Percentiles rank a stretch among this genome's conserved stretches.
phyloP scores from a whole-genome alignment of 2,329 filamentous ascomycete species.

The Fonsecaea pedrosoi region DNA sequence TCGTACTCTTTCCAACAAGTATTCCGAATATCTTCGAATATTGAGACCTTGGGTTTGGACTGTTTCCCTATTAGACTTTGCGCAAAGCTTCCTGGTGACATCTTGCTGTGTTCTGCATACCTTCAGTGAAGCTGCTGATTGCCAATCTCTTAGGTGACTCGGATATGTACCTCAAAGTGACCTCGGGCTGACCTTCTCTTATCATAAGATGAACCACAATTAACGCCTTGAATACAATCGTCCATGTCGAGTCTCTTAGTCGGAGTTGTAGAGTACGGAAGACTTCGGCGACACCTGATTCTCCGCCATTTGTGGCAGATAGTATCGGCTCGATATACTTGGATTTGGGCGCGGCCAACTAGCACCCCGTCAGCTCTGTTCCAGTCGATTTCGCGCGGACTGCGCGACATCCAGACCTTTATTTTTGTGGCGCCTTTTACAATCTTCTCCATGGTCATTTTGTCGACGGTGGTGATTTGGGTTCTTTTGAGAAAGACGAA shows the following conservation, averaged over 20 bases:
- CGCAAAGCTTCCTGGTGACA: no score
- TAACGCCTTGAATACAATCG: conserved; percentile 97
- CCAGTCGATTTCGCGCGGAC: background rate
- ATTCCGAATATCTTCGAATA: conserved; percentile 88
- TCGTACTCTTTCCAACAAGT: conserved; percentile 80
- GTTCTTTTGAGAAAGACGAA: background rate
- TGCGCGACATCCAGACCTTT: conserved; percentile 67
- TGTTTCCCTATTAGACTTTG: conserved; percentile 49
- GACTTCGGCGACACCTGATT: conserved; percentile 93
- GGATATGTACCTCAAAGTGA: conserved; percentile 83
- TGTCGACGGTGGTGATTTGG: background rate
- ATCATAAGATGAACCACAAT: conserved; percentile 98
- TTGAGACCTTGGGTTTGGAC: conserved; percentile 95
- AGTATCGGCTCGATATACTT: conserved; percentile 99
- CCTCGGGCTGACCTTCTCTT: conserved; percentile 87
- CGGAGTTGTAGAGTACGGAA: conserved; percentile 90
- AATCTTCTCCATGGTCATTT: conserved; percentile 87
- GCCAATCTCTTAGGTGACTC: conserved; percentile 82
- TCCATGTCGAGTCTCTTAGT: conserved; percentile 96
- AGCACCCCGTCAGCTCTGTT: conserved; percentile 40
- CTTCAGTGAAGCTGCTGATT: conserved; percentile 90
- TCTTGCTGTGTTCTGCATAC: conserved; percentile 57
- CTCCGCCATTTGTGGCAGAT: conserved; percentile 90
- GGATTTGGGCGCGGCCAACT: conserved; percentile 95
- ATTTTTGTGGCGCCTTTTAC: conserved; percentile 99